Base-by-base conservation (phyloP, 2,329 filamentous ascomycete species). In the Tolypocladium tundrense region DNA sequence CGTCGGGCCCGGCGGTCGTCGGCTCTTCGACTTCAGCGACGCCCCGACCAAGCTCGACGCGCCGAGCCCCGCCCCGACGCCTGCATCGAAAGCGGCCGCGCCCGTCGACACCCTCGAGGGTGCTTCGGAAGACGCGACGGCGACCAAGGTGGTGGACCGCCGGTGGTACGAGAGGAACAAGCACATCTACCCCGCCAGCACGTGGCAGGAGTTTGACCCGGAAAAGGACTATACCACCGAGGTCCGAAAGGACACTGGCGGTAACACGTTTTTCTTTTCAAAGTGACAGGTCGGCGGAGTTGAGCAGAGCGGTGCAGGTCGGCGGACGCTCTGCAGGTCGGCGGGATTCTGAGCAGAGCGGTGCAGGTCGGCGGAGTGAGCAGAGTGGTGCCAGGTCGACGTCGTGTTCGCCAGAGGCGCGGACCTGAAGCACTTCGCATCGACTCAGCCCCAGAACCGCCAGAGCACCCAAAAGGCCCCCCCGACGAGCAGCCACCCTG, bases 111-210 rank as follows among this genome's bases (percentile, higher is more conserved):
- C 79, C 56, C 80, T 87, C 14, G 93, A 97, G 74, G 93, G 93
- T 16, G 85, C 80, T 33, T 73, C 79, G 45, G 88, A 94, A 61
- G 92, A 97, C 65, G 86, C 92, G 1, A 82, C 82, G 3, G 74
- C 88, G 61, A 97, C 93, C 3, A 97, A 97, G 70, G 92, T 99
- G 4, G 93, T 99, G 4, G 93, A 99, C 75, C 83, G 94, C 60
- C 80, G 94, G 60, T 99, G 94, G 94, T 99, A 97, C 71, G 91
- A 97, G 77, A 84, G 87, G 68, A 97, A 97, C 71, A 99, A 97
- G 74, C 94, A 99, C 72, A 97, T 99, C 59, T 99, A 93, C 70
- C 94, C 94, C 0, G 93, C 93, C 24, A 97, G 90, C 69, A 83
- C 93, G 53, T 99, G 94, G 94, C 90, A 92, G 66, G 89, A 96